Evolutionary conservation across 2,329 filamentous ascomycete genomes (phyloP).

Genomic region (Cercospora citrullina): DNA sequence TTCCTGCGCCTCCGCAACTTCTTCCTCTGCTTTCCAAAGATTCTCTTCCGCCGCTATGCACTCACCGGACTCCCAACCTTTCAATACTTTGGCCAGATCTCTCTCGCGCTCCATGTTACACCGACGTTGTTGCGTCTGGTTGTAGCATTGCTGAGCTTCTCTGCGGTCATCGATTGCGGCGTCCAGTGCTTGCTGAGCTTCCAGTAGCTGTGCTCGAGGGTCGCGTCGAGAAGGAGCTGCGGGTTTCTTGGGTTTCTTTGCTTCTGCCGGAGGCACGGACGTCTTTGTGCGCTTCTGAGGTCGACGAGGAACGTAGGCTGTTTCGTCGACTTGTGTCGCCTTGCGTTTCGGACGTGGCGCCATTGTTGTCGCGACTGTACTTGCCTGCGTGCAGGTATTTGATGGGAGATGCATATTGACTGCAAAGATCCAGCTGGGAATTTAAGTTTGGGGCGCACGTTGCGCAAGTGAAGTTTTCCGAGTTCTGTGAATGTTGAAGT

Average conservation of each 20-base stretch:
- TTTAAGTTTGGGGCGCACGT: neutral
- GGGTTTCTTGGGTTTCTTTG: neutral
- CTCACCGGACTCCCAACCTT: neutral
- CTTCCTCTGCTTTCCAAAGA: neutral
- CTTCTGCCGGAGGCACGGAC: neutral
- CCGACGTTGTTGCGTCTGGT: neutral
- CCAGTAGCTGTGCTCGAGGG: neutral
- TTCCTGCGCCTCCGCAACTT: neutral
- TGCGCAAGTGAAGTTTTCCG: slow-evolving; percentile 1
- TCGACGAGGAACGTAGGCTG: no score
- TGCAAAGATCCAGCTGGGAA: neutral
- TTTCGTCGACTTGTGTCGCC: neutral
- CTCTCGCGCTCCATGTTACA: neutral
- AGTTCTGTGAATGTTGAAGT: neutral
- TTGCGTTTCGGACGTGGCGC: neutral
- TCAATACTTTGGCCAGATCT: neutral
- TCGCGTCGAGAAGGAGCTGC: neutral
- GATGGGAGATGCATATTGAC: neutral
- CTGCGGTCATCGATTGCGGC: neutral
- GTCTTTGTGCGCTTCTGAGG: neutral
- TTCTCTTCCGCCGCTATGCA: neutral
- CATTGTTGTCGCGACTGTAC: neutral
- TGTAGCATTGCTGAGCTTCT: neutral
- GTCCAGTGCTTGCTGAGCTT: neutral
- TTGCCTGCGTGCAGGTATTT: neutral